phyloP scores from a whole-genome alignment of 1,284 basidiomycete genomes.

The Grifola frondosa region DNA sequence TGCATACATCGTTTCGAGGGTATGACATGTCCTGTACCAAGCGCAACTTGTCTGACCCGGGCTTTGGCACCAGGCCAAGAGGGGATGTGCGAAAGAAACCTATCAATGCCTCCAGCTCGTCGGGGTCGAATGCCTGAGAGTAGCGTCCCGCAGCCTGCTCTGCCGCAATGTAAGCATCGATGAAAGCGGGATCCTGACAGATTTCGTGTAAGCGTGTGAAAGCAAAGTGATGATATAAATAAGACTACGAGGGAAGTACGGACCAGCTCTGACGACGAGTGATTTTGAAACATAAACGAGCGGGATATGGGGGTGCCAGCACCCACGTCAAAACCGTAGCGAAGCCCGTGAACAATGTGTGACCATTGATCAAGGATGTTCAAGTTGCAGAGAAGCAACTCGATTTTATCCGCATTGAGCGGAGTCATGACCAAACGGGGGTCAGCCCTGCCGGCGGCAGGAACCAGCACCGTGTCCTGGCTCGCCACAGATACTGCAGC shows the following conservation, averaged over 20 bases:
- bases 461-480: conserved; percentile 24
- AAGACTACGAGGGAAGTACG: not conserved
- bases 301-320: conserved; percentile 9
- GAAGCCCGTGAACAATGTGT: conserved; percentile 27
- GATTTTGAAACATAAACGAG: conserved; percentile 29
- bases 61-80: conserved; percentile 37
- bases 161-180: conserved; percentile 27
- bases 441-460: conserved; percentile 23
- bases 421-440: conserved; percentile 29
- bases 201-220: no score
- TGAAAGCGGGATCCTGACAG: conserved; percentile 5
- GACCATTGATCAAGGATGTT: conserved; percentile 21
- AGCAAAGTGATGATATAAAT: no score
- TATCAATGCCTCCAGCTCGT: conserved; percentile 33
- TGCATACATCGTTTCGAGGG: conserved; percentile 26
- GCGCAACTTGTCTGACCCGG: conserved; percentile 25
- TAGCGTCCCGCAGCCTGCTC: conserved; percentile 37
- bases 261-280: conserved; percentile 25
- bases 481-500: conserved; percentile 28
- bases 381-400: conserved; percentile 14
- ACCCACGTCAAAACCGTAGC: conserved; percentile 34
- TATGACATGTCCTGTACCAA: conserved; percentile 40
- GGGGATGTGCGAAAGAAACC: conserved; percentile 39
- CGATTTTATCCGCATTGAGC: conserved; percentile 15
- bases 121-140: conserved; percentile 25